Percentiles rank a stretch among this genome's conserved stretches.
phyloP scores from a whole-genome alignment of 202 grass and related monocot species.

The Carex sylvatica region DNA sequence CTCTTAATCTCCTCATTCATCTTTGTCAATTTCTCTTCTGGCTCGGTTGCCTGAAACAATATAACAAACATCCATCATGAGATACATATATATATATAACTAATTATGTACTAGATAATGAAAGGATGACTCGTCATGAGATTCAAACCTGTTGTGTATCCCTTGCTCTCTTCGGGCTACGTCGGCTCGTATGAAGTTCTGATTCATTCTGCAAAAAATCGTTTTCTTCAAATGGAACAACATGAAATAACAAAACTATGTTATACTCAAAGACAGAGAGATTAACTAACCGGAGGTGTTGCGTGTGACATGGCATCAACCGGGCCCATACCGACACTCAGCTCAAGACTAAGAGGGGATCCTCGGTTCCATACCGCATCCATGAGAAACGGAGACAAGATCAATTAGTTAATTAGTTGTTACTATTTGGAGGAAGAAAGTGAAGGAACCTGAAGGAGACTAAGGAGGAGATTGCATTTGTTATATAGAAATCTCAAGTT shows the following conservation, averaged over 20 bases:
- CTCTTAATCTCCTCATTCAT: constrained; percentile 60
- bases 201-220: constrained; percentile 24
- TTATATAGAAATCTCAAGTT: neutral
- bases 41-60: constrained; percentile 20
- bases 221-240: neutral
- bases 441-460: constrained; percentile 7
- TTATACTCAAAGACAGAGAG: neutral
- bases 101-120: neutral
- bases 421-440: neutral
- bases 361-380: constrained; percentile 13
- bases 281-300: neutral
- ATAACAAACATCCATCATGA: neutral
- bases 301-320: neutral
- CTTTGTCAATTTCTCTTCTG: constrained; percentile 50
- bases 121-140: neutral
- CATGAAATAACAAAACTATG: neutral
- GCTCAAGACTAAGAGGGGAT: constrained; percentile 56
- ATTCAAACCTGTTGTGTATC: neutral
- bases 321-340: constrained; percentile 46
- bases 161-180: neutral
- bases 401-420: neutral
- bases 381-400: constrained; percentile 35
- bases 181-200: neutral
- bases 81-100: neutral
- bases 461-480: neutral